Base-by-base conservation (phyloP, 805 yeast species). In the Cyberlindnera bimundalis region DNA sequence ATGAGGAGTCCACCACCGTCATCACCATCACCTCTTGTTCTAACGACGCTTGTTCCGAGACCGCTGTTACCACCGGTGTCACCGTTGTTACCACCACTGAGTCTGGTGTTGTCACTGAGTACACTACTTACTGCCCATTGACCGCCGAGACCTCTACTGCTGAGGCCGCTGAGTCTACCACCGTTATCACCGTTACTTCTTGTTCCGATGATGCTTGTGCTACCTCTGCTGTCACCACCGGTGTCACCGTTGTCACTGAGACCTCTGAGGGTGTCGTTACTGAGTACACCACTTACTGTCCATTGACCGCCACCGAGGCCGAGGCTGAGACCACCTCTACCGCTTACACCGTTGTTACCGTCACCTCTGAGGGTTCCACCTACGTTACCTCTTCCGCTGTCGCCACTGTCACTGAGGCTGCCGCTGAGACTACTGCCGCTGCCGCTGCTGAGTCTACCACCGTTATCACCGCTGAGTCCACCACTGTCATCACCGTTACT, bases 81-180 rank as follows among this genome's bases (percentile, higher is more conserved):
- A 40, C 48, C 19, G 43, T 41, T 29, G 43, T 48, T 23, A 46
- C 50, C 19, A 28, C 35, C 18, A 45, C 48, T 11, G 20, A 17
- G 15, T 48, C 57, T 54, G 64, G 62, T 51, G 58, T 51, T 29
- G 58, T 60, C 42, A 63, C 68, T 37, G 56, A 55, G 43, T 61
- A 56, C 63, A 64, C 67, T 48, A 48, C 50, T 24, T 48, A 41
- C 46, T 46, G 48, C 43, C 50, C 50, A 40, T 42, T 47, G 37
- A 40, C 48, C 19, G 27, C 30, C 17, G 17, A n/a, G 17, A 23
- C 29, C 16, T 12, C 27, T 18, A 21, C 19, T 9, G 30, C 26
- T 18, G 35, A 12, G 4, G 34, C 20, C 12, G 25, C 24, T 13
- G 35, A n/a, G 16, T 32, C 36, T 9, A 37, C 41, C 29, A 39